phyloP scores from a whole-genome alignment of 306 rosid species.

The Begonia loranthoides region DNA sequence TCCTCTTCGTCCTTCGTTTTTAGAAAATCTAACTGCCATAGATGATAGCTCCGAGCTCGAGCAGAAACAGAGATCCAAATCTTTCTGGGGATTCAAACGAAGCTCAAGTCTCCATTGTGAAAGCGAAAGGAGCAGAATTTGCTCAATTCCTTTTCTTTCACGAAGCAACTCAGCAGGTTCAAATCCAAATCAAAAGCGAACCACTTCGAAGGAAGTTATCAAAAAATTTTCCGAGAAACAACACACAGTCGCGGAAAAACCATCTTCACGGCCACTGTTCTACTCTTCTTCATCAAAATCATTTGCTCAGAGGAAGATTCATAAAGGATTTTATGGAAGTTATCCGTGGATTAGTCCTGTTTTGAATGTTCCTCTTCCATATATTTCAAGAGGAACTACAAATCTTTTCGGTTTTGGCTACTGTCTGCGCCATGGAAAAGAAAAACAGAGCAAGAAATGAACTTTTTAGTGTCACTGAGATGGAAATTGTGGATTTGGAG shows the following conservation, averaged over 20 bases:
- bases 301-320: constrained; percentile 37
- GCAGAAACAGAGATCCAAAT: constrained; percentile 34
- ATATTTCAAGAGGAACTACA: constrained; percentile 49
- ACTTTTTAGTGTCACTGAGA: background rate
- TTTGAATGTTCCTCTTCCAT: constrained; percentile 64
- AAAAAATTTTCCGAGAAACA: constrained; percentile 25
- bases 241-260: constrained; percentile 13
- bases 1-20: constrained; percentile 36
- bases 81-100: constrained; percentile 88
- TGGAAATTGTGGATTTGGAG: background rate
- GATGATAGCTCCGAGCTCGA: constrained; percentile 16
- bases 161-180: constrained; percentile 79
- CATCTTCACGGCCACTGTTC: constrained; percentile 20
- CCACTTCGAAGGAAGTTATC: constrained; percentile 21
- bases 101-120: constrained; percentile 70
- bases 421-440: constrained; percentile 45
- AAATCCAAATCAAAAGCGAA: constrained; percentile 32
- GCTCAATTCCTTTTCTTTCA: constrained; percentile 43
- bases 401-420: constrained; percentile 64
- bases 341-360: constrained; percentile 53
- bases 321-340: constrained; percentile 44
- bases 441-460: constrained; percentile 50
- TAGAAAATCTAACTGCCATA: constrained; percentile 26
- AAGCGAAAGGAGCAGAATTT: constrained; percentile 27
- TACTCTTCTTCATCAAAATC: constrained; percentile 34